These are phyloP conservation scores for Hygrocybe punicea DNA, from an alignment of 768 basidiomycete genomes.

Conservation along the genomic window DNA sequence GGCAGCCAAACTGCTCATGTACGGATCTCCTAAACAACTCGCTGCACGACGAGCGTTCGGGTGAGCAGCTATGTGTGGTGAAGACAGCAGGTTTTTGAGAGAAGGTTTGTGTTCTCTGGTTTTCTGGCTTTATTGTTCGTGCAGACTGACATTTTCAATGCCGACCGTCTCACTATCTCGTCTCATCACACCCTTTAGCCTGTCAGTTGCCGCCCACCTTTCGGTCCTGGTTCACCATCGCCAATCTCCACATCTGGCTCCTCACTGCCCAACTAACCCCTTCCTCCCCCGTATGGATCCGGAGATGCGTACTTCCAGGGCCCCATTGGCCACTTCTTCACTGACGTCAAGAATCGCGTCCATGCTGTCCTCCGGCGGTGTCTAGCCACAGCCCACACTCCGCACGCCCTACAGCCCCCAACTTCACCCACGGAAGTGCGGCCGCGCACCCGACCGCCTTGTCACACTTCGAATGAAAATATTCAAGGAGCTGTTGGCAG, in stretches of 20 bases:
- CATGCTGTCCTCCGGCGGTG: constrained; percentile 71
- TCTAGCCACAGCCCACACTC: constrained; percentile 45
- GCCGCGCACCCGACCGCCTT: constrained; percentile 68
- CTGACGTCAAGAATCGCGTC: constrained; percentile 88
- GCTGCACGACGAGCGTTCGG: constrained; percentile 55
- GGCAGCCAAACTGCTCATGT: constrained; percentile 52
- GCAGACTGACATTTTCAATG: background rate
- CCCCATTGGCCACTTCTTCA: constrained; percentile 91
- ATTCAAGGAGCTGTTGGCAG: constrained; percentile 88
- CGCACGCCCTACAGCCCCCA: constrained; percentile 46
- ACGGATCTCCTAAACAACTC: constrained; percentile 57
- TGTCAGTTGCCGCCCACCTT: constrained; percentile 88
- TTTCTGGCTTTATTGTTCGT: background rate
- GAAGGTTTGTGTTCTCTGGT: constrained; percentile 45
- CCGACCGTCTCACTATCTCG: no score
- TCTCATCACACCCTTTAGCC: constrained; percentile 47
- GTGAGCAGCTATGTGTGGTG: constrained; percentile 51
- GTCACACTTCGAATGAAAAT: constrained; percentile 88
- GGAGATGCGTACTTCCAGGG: constrained; percentile 72
- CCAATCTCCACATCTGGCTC: constrained; percentile 90
- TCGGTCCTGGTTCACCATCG: constrained; percentile 94
- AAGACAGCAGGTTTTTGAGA: constrained; percentile 61
- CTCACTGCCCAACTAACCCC: constrained; percentile 83
- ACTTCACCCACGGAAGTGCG: constrained; percentile 24
- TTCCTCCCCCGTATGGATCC: constrained; percentile 67